These are phyloP conservation scores for Lentinula edodes DNA, from an alignment of 768 basidiomycete species.

Conservation along the genomic window DNA sequence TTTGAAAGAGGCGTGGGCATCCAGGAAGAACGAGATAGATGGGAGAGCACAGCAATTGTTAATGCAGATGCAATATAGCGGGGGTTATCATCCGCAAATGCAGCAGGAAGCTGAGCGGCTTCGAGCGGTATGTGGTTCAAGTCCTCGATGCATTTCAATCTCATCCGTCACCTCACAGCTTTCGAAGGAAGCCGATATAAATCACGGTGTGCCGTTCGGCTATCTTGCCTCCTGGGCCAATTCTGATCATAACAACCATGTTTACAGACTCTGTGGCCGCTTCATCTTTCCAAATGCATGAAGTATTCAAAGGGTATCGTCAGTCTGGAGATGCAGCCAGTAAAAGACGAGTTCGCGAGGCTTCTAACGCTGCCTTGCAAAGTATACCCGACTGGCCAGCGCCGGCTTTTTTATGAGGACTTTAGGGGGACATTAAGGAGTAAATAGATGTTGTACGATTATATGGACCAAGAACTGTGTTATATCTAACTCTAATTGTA, in stretches of 20 bases:
- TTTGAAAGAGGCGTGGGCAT: conserved; percentile 63
- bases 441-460: not conserved
- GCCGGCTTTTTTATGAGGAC: conserved; percentile 22
- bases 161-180: conserved; percentile 27
- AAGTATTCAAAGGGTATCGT: conserved; percentile 67
- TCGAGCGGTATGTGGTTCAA: conserved; percentile 39
- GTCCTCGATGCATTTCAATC: conserved; percentile 8
- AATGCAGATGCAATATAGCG: conserved; percentile 39
- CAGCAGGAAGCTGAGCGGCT: conserved; percentile 54
- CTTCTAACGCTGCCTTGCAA: conserved; percentile 68
- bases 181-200: conserved; percentile 47
- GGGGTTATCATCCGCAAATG: conserved; percentile 38
- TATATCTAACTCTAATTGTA: not conserved
- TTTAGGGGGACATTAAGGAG: too few species aligned
- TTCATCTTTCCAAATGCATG: conserved; percentile 69
- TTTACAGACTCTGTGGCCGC: conserved; percentile 59
- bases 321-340: conserved; percentile 68
- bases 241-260: not conserved
- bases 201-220: conserved; percentile 36
- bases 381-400: conserved; percentile 74
- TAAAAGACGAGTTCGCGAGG: conserved; percentile 72
- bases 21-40: conserved; percentile 51
- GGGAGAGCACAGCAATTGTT: conserved; percentile 37
- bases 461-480: not conserved
- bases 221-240: not conserved